Evolutionary conservation across 2,329 filamentous ascomycete species (phyloP).

Genomic region (Saccharata proteae): DNA sequence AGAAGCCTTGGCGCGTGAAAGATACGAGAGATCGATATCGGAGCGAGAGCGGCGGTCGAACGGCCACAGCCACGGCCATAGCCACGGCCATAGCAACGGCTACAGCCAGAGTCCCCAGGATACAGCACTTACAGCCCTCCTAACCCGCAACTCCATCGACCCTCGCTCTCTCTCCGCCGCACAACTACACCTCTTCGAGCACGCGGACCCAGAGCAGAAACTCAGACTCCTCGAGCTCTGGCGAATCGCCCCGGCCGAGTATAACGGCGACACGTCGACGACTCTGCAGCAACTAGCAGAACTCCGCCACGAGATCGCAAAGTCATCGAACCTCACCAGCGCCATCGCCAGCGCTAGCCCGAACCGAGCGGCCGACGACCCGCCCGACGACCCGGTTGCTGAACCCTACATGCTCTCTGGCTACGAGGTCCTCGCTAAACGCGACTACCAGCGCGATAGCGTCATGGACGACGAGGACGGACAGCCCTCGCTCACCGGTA

Average conservation of each 20-base stretch:
- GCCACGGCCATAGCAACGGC: too few species aligned
- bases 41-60: too few species aligned
- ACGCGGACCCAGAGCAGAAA: slow-evolving; percentile 60
- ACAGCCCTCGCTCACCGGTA: slow-evolving; percentile 9
- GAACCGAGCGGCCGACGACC: neutral
- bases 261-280: neutral
- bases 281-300: neutral
- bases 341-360: neutral
- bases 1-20: slow-evolving; percentile 42
- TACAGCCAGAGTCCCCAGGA: too few species aligned
- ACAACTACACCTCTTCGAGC: slow-evolving; percentile 67
- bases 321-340: too few species aligned
- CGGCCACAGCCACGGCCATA: too few species aligned
- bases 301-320: too few species aligned
- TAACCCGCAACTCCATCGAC: slow-evolving; percentile 58
- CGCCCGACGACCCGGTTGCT: slow-evolving; percentile 29
- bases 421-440: slow-evolving; percentile 57
- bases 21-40: too few species aligned
- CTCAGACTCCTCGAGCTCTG: slow-evolving; percentile 70
- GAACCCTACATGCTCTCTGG: slow-evolving; percentile 81
- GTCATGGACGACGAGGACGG: slow-evolving; percentile 24
- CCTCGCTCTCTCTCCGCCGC: slow-evolving; percentile 55
- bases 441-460: slow-evolving; percentile 42
- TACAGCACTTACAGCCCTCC: too few species aligned
- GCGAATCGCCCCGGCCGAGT: slow-evolving; percentile 3